Conservation (phyloP, 2,329 filamentous ascomycete species). For the Sclerotinia glacialis region DNA sequence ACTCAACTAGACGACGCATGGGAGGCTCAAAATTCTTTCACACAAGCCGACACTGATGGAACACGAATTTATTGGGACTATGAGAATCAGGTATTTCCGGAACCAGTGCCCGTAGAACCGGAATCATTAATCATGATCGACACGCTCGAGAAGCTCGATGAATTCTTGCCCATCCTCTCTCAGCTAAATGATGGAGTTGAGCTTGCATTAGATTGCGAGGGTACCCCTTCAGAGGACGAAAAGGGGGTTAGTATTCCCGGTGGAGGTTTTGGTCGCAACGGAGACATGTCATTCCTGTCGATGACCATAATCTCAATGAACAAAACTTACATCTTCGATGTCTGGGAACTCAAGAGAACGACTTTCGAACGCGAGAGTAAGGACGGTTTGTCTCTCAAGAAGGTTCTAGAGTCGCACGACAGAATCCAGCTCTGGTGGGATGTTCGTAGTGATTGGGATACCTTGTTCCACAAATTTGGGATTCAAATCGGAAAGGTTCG, state of each 20-base stretch:
- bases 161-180: background rate
- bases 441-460: conserved; percentile 9
- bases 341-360: background rate
- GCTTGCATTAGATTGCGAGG: conserved; percentile 6
- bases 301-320: conserved; percentile 3
- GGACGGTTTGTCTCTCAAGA: background rate
- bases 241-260: background rate
- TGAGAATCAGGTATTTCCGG: background rate
- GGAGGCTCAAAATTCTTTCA: too few species aligned
- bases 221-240: background rate
- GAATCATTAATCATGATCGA: background rate
- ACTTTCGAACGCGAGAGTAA: background rate
- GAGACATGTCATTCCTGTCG: background rate
- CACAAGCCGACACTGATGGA: background rate
- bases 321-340: background rate
- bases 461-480: background rate
- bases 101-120: background rate
- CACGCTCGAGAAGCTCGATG: conserved; percentile 2
- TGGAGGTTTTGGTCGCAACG: conserved; percentile 1
- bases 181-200: background rate
- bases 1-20: background rate
- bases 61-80: background rate
- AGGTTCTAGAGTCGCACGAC: background rate
- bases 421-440: conserved; percentile 14
- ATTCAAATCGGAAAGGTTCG: background rate